Base-by-base conservation (phyloP, 257 asterid species). In the Linderniella brevidens region DNA sequence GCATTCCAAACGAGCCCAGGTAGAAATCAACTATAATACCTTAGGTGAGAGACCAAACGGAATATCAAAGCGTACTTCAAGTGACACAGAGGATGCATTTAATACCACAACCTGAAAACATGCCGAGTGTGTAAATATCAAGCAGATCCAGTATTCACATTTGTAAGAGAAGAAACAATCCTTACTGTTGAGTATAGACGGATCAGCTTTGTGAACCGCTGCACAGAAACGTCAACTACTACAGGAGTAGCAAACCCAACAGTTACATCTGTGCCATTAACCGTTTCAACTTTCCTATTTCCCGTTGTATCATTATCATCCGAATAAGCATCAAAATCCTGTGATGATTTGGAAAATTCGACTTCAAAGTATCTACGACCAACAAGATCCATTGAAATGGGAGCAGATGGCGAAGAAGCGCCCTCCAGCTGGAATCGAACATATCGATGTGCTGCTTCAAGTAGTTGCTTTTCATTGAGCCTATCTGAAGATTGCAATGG, bases 371-470 rank as follows among this genome's bases (percentile, higher is more conserved):
- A 88, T 68, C 84, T 76, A 44, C 77, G 84, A 46, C 98, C 94
- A 32, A 78, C 95, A 67, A 84, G 95, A 73, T 88, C 98, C 92
- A 88, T 80, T 43, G 98, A 88, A 67, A 88, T 74, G 53, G 92
- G 94, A 61, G 71, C 51, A 50, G 95, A 84, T 20, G 93, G 82
- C 41, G 56, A 39, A 46, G 92, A 74, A 55, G 92, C 71, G 57
- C 92, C 98, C 73, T 88, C 95, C 55, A 88, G 70, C 54, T 80
- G 95, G 67, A 88, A 68, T 62, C 70, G 65, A 49, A 84, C 82
- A 65, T 76, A 80, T 48, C 76, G 74, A 66, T 80, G 93, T 46
- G 86, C 68, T 37, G 81, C 70, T 64, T 77, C 86, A 59, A 63
- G 62, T 35, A 65, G 68, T 58, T 78, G 92, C 60, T 72, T 83